Conservation (phyloP, 1,139 yeast genomes). For the Debaryomycetaceae sp. region DNA sequence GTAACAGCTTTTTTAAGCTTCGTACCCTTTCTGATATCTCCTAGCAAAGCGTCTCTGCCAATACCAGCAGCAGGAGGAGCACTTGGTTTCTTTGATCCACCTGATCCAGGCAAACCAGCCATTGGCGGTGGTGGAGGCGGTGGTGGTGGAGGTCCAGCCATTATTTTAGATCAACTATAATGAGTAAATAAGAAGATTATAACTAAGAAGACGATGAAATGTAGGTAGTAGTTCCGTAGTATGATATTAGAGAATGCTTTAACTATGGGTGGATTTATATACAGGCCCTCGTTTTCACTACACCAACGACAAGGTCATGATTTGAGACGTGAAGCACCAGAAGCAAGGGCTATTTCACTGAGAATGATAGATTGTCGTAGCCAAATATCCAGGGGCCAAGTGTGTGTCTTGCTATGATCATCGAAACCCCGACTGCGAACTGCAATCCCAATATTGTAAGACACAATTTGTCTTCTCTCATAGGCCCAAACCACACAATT, state of each 20-base stretch:
- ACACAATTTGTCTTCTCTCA: conserved; percentile 79
- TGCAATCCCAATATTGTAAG: conserved; percentile 57
- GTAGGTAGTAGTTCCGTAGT: background rate
- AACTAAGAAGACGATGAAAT: background rate
- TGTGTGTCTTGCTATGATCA: conserved; percentile 75
- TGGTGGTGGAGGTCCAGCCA: conserved; percentile 37
- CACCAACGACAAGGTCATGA: too few species aligned
- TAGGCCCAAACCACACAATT: conserved; percentile 84
- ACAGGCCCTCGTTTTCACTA: too few species aligned
- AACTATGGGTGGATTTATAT: too few species aligned
- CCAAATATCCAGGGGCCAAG: conserved; percentile 87
- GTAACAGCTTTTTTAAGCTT: conserved; percentile 67
- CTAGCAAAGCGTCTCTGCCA: conserved; percentile 76
- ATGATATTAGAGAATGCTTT: too few species aligned
- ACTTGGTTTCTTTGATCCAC: conserved; percentile 15
- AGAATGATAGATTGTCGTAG: conserved; percentile 70
- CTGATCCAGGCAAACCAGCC: conserved; percentile 15
- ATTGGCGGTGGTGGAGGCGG: conserved; percentile 42
- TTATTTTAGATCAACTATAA: too few species aligned
- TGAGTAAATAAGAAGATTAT: too few species aligned
- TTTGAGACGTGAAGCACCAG: too few species aligned
- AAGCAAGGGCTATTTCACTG: too few species aligned
- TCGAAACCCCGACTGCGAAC: conserved; percentile 59
- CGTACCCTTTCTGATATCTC: conserved; percentile 82
- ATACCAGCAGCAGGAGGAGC: conserved; percentile 36